Evolutionary conservation across 2,329 filamentous ascomycete genomes (phyloP).

Genomic region (Botryotinia narcissicola): DNA sequence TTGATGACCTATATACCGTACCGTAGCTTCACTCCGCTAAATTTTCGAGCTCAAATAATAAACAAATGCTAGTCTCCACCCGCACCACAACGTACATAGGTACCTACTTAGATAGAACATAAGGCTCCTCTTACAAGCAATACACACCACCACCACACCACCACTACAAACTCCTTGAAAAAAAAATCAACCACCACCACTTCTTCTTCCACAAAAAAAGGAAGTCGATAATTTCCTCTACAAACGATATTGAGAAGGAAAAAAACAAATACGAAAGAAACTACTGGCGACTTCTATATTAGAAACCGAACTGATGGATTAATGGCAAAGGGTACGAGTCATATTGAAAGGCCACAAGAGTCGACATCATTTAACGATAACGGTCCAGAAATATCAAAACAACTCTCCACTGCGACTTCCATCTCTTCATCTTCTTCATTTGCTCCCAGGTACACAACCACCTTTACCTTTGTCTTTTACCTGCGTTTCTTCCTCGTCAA

Average conservation of each 20-base stretch:
- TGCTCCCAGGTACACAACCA: conserved; percentile 28
- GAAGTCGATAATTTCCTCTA: neutral
- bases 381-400: conserved; percentile 20
- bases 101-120: neutral
- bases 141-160: neutral
- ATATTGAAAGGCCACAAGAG: conserved; percentile 22
- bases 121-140: neutral
- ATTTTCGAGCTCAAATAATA: neutral
- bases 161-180: neutral
- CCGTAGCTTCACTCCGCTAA: neutral
- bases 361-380: conserved; percentile 22
- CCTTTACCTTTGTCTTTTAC: conserved; percentile 22
- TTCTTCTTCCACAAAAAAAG: neutral
- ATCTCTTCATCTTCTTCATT: conserved; percentile 23
- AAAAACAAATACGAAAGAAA: neutral
- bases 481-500: conserved; percentile 19
- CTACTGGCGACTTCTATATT: conserved; percentile 9
- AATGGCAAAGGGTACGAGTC: conserved; percentile 23
- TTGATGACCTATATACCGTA: neutral
- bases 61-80: neutral
- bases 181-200: neutral
- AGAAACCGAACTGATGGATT: conserved; percentile 20
- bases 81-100: neutral
- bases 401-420: conserved; percentile 22
- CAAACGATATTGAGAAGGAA: neutral